These are phyloP conservation scores for Claviceps digitariae DNA, from an alignment of 2,329 filamentous ascomycete genomes.

Conservation along the genomic window DNA sequence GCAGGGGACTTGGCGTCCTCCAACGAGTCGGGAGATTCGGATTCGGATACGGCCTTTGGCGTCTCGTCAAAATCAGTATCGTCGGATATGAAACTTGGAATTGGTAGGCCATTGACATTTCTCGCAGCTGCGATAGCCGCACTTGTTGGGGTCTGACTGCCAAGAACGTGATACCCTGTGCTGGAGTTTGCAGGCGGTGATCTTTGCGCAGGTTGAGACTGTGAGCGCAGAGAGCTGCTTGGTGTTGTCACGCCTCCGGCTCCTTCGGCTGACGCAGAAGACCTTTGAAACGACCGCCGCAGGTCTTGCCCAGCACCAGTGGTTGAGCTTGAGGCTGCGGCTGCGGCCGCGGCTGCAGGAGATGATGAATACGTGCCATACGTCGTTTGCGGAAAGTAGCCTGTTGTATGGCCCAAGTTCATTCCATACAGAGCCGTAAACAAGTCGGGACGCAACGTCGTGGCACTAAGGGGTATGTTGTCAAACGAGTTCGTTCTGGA, in stretches of 20 bases:
- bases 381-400: constrained; percentile 32
- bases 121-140: constrained; percentile 22
- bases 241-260: constrained; percentile 30
- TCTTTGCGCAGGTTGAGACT: constrained; percentile 51
- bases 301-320: constrained; percentile 34
- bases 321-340: constrained; percentile 32
- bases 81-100: constrained; percentile 44
- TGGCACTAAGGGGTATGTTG: constrained; percentile 44
- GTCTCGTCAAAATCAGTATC: constrained; percentile 36
- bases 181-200: constrained; percentile 18
- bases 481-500: constrained; percentile 52
- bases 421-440: constrained; percentile 34
- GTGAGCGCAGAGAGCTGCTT: constrained; percentile 46
- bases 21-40: constrained; percentile 35
- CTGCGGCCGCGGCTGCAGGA: constrained; percentile 32
- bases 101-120: constrained; percentile 34
- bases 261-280: constrained; percentile 34
- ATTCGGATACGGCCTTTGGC: constrained; percentile 26
- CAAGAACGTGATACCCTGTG: constrained; percentile 12
- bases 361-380: constrained; percentile 44
- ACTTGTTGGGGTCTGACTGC: constrained; percentile 23
- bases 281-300: constrained; percentile 43
- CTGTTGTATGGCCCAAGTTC: constrained; percentile 23
- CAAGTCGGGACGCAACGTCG: constrained; percentile 38
- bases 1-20: constrained; percentile 26